Conservation (phyloP, 257 asterid genomes). For the Knoxia roxburghii region DNA sequence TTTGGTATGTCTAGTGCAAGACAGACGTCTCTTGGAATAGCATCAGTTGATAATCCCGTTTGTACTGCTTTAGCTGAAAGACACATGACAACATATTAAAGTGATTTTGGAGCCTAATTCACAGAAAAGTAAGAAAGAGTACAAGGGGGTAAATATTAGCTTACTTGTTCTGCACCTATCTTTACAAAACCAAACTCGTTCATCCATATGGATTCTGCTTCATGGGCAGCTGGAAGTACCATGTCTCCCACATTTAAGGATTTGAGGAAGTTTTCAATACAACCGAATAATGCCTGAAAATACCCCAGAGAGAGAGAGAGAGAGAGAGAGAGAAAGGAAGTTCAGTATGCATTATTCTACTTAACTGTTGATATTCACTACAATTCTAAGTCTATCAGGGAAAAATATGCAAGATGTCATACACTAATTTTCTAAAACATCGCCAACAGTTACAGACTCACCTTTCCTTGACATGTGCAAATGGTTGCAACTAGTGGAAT, state of each 20-base stretch:
- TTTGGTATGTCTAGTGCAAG: conserved; percentile 38
- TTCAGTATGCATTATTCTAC: background rate
- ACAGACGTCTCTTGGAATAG: conserved; percentile 65
- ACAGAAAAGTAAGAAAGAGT: conserved; percentile 3
- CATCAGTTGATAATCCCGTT: conserved; percentile 51
- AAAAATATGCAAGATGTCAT: background rate
- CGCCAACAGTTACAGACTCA: conserved; percentile 11
- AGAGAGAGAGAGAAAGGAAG: background rate
- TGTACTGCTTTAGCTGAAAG: conserved; percentile 53
- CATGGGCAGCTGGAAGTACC: conserved; percentile 57
- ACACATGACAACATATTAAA: background rate
- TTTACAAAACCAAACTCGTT: conserved; percentile 39
- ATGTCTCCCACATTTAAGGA: conserved; percentile 35
- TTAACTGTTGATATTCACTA: background rate
- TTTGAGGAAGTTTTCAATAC: conserved; percentile 34
- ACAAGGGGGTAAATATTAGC: background rate
- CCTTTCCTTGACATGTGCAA: conserved; percentile 60
- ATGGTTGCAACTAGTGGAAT: conserved; percentile 85
- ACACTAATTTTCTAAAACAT: background rate
- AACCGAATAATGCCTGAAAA: conserved; percentile 55
- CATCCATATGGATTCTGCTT: conserved; percentile 52
- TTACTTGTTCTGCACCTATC: conserved; percentile 33
- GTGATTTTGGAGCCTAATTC: background rate
- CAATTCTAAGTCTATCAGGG: background rate
- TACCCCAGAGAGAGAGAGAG: conserved; percentile 72